Percentiles rank a stretch among this genome's conserved stretches.
Evolutionary conservation across 208 protist species (phyloP).

Genomic region (Trypanosoma boissoni): DNA sequence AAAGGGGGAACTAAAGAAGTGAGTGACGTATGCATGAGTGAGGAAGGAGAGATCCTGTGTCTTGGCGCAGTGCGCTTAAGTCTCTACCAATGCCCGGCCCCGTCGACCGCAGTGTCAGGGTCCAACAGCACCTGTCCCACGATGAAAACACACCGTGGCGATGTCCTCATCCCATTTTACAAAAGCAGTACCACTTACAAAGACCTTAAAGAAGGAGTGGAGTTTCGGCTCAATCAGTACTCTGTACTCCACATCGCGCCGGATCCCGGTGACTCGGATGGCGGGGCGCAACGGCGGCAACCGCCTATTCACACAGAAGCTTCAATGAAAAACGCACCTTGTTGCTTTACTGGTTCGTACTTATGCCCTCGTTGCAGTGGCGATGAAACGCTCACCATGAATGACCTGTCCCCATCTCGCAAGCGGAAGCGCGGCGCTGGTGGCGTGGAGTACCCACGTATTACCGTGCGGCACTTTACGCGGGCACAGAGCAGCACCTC

Average conservation of each 20-base stretch:
- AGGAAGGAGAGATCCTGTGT: conserved; percentile 8
- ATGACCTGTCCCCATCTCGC: neutral
- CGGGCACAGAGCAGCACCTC: too few species aligned
- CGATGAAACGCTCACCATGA: neutral
- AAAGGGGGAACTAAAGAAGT: neutral
- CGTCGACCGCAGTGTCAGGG: neutral
- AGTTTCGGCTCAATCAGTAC: conserved; percentile 42
- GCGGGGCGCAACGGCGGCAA: too few species aligned
- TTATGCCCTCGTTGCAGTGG: neutral
- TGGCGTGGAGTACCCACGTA: neutral
- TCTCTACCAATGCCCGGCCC: conserved; percentile 22
- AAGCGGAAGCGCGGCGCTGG: neutral
- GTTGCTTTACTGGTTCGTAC: neutral
- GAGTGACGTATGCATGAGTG: conserved; percentile 9
- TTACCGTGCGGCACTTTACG: neutral
- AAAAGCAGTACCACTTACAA: conserved; percentile 23
- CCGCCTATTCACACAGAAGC: too few species aligned
- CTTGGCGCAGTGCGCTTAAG: conserved; percentile 19
- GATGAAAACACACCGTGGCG: conserved; percentile 23
- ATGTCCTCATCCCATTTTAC: conserved; percentile 42
- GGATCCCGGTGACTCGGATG: neutral
- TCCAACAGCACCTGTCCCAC: neutral
- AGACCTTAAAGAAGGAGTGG: conserved; percentile 27
- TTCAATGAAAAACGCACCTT: too few species aligned
- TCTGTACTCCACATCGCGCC: conserved; percentile 29